Evolutionary conservation across 208 protist genomes (phyloP), one percentile per base, ranked within the genome.

Genomic region (Leishmania tropica): DNA sequence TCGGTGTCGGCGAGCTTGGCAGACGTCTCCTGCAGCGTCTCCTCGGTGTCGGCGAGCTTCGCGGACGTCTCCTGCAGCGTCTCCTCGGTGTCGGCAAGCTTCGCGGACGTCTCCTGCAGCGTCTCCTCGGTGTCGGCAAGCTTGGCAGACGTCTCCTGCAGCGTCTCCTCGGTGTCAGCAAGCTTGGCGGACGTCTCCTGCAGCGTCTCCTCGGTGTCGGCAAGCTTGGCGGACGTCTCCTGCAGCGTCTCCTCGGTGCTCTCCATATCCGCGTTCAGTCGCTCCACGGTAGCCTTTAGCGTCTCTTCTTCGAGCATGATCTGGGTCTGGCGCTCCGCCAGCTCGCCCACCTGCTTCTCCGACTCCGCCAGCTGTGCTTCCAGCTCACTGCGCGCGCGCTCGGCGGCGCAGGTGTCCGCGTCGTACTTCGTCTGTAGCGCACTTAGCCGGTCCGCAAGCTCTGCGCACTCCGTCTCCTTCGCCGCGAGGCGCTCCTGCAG

Each of bases 281-380:
- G 81, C 78, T 92, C 84, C 6, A 80, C 21, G 6, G 60, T 83
- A 35, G 85, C 72, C 78, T 87, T 70, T 4, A 94, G 78, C 81
- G 89, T 81, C 54, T 68, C 48, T 37, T 70, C 62, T 13, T 79
- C 80, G 3, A 76, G 80, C 6, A 70, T 35, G 8, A 84, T 83
- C 64, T 86, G 47, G 31, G 86, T 62, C 65, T 70, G 8, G 35
- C 5, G n/a, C 0, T 70, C 37, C 5, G 65, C 28, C 17, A 70
- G 65, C 40, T 80, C 79, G 42, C 65, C 21, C 31, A 75, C 75
- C 54, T 83, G 67, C 11, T 40, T 42, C 0, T 74, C 60, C 21
- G 76, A 51, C 58, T 51, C 58, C 72, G 78, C 83, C 47, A 84
- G 74, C 24, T 79, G 67, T 19, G 82, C 84, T 76, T 92, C 83